Percentiles rank a stretch among this genome's conserved stretches.
These are phyloP conservation scores for Gynochthodes officinalis DNA, from an alignment of 257 asterid genomes.

Conservation along the genomic window DNA sequence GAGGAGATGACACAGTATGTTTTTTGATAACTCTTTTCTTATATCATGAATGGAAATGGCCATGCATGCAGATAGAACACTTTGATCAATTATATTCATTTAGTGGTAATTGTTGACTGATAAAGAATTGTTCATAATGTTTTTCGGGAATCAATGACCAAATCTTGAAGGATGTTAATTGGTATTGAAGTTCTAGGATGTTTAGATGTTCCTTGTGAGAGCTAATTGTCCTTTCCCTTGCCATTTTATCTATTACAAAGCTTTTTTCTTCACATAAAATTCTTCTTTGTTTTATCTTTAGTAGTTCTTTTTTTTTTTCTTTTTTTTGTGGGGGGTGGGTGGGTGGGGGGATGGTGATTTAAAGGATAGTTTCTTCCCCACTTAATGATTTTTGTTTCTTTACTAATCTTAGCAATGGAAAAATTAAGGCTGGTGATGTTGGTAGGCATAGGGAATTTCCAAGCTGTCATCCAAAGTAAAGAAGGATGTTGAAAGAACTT, in stretches of 20 bases:
- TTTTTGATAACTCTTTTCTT: constrained; percentile 9
- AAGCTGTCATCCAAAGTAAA: too few species aligned
- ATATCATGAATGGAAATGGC: neutral
- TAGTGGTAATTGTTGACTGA: neutral
- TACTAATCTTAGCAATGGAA: neutral
- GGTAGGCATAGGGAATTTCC: neutral
- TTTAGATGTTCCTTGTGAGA: neutral
- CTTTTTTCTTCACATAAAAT: neutral
- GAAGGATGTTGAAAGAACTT: too few species aligned
- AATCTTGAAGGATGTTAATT: neutral
- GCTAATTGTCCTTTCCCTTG: neutral
- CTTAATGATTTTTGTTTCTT: neutral
- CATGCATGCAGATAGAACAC: constrained; percentile 1
- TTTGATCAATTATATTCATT: neutral
- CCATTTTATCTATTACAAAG: neutral
- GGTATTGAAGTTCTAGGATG: neutral
- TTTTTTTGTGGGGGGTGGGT: too few species aligned
- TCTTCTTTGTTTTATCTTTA: neutral
- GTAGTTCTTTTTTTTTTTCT: too few species aligned
- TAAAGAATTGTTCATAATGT: neutral
- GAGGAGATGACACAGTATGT: constrained; percentile 72
- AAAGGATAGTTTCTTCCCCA: neutral
- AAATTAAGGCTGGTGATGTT: neutral
- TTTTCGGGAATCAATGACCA: neutral
- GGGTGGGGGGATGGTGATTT: too few species aligned